Base-by-base conservation (phyloP, 208 protist genomes). In the Wallacemonas rigidus region DNA sequence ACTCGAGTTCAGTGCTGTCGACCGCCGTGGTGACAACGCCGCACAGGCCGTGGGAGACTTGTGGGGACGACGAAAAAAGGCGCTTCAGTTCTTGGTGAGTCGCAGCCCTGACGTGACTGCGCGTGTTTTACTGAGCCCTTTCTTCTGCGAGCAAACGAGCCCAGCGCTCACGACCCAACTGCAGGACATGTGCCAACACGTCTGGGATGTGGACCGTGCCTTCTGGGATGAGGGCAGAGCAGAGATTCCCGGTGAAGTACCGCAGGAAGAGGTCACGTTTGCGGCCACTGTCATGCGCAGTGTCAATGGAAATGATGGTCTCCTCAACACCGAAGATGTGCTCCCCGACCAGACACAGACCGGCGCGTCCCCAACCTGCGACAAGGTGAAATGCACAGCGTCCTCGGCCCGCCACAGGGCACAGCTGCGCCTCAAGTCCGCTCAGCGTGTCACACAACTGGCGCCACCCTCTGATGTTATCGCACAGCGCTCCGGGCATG, bases 71-170 rank as follows among this genome's bases (percentile, higher is more conserved):
- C 67, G 68, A 7, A 48, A 72, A 64, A 61, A 77, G 45, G 69
- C 77, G 12, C 68, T 94, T 2, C 56, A 91, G 56, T 71, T 72
- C 12, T 69, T 82, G 65, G 69, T 82, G 11, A 82, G 75, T 63
- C 71, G 82, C 48, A 74, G 82, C 43, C 86, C 86, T 2, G 84
- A 92, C 51, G 85, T 92, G 40, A 82, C 89, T 6, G 79, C 80
- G 14, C 89, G 89, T n/a, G 80, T 79, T 47, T 74, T 94, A 50
- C 57, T 83, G 9, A 81, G 85, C 65, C 80, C 85, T 3, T 63
- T 94, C 35, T 94, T 94, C 76, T 75, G 80, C 26, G 77, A 87
- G 36, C 54, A 45, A 61, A 50, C 43, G 9, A 51, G 26, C 38
- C 68, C 41, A 3, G 35, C 41, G 17, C 45, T 70, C 5, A 69